phyloP scores from a whole-genome alignment of 1,284 basidiomycete genomes.

The Naganishia sp. region DNA sequence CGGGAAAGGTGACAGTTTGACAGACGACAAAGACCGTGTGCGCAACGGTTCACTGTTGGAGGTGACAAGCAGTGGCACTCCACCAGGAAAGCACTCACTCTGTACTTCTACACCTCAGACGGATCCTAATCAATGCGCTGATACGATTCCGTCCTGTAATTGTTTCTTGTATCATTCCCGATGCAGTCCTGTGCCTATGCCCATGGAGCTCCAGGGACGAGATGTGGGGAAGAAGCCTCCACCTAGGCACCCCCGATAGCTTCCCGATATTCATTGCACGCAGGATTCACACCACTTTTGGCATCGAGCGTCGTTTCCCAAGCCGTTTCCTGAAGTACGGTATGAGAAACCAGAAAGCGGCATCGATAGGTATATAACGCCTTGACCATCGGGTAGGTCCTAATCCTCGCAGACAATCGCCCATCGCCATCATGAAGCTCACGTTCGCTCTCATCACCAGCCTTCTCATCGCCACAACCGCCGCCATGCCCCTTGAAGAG shows the following conservation, averaged over 20 bases:
- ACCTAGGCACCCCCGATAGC: conserved; percentile 20
- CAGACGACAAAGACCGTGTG: too few relatives aligned
- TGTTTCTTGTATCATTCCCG: too few relatives aligned
- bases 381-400: background rate
- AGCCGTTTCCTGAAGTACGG: background rate
- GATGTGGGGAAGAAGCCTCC: conserved; percentile 3
- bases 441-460: conserved; percentile 6
- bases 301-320: background rate
- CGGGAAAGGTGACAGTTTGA: background rate
- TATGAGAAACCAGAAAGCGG: background rate
- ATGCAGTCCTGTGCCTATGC: too few relatives aligned
- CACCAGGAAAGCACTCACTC: too few relatives aligned
- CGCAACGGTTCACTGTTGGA: too few relatives aligned
- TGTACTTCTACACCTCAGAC: too few relatives aligned
- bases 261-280: background rate
- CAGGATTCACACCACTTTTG: background rate
- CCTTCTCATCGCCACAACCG: conserved; percentile 5
- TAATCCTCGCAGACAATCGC: background rate
- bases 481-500: conserved; percentile 4
- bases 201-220: background rate
- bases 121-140: too few relatives aligned
- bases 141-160: too few relatives aligned
- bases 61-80: too few relatives aligned
- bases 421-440: conserved; percentile 21
- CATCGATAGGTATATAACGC: conserved; percentile 13